Evolutionary conservation across 768 basidiomycete species (phyloP), one percentile per base, ranked within the genome.

Genomic region (Tubosaeta sp.): DNA sequence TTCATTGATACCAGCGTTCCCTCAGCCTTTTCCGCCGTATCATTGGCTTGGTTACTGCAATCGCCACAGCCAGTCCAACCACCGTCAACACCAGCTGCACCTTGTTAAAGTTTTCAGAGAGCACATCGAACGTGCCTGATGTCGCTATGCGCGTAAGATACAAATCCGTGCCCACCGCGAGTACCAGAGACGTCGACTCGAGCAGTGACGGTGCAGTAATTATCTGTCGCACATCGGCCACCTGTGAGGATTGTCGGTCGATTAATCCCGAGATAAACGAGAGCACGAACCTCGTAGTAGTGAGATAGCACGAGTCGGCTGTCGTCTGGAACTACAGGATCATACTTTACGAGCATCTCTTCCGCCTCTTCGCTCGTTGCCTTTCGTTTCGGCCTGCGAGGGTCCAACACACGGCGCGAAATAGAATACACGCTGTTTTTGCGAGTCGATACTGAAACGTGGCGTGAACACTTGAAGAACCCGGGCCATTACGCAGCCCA

Each of bases 21-120:
- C 78, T 75, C 59, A 90, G 66, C 55, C 68, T 71, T 66, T 88
- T 91, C 64, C 77, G 70, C 58, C 68, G 69, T 21, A 94, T 91
- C 73, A 94, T 89, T 29, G 93, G 93, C 65, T 80, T 83, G 19
- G 84, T 84, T 32, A 94, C 65, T n/a, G 82, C 66, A 55, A 96
- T 90, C n/a, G 86, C 94, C 6, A 80, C 60, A 3, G 73, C 77
- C 52, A 98, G 66, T 0, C 80, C 91, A 1, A 72, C 67, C 30
- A 95, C 82, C 2, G 93, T 97, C 25, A 93, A 69, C 55, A 94
- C 81, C 21, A 98, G 75, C 68, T 98, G 95, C 1, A 73, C 76
- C 73, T 97, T 96, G 74, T 97, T 97, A 69, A 98, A 98, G 61
- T 76, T 84, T 67, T 94, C 88, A 59, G 81, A 90, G 8, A 98